Conservation (phyloP, 495 filamentous ascomycete genomes). For the Delitschia confertaspora region DNA sequence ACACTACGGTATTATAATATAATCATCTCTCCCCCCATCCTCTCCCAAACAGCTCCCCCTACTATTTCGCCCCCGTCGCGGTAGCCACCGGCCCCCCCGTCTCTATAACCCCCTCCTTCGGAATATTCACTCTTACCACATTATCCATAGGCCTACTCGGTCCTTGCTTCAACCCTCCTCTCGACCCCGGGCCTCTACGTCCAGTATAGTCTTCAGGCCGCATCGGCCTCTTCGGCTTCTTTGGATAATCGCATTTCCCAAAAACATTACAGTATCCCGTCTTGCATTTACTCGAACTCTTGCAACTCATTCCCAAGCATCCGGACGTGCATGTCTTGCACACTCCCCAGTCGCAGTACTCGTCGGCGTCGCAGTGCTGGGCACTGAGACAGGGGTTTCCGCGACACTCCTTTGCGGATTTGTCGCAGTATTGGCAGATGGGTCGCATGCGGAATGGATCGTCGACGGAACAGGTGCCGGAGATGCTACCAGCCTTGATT, state of each 20-base stretch:
- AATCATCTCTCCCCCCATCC: no score
- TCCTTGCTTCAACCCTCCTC: conserved; percentile 14
- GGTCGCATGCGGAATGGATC: conserved; percentile 2
- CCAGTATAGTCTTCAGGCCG: conserved; percentile 6
- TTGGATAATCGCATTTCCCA: conserved; percentile 21
- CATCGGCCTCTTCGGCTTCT: conserved; percentile 2
- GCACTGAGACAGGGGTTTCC: conserved; percentile 18
- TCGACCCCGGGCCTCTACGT: conserved; percentile 11
- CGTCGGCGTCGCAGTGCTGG: conserved; percentile 15
- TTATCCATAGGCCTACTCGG: conserved; percentile 22
- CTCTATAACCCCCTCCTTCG: conserved; percentile 9
- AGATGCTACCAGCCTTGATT: neutral
- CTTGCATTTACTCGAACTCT: conserved; percentile 15
- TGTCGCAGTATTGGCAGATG: neutral
- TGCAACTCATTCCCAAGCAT: conserved; percentile 19
- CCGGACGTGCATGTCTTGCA: conserved; percentile 17
- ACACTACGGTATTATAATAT: no score
- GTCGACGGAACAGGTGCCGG: conserved; percentile 4
- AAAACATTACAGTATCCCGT: conserved; percentile 23
- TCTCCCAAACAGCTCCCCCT: no score
- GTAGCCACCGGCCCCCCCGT: conserved; percentile 15
- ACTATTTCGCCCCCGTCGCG: no score
- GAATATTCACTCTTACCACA: conserved; percentile 17
- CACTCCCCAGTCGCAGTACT: conserved; percentile 20
- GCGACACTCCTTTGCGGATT: neutral